These are phyloP conservation scores for Entomortierella parvispora DNA, from an alignment of 192 early-diverging fungal species.

Conservation along the genomic window DNA sequence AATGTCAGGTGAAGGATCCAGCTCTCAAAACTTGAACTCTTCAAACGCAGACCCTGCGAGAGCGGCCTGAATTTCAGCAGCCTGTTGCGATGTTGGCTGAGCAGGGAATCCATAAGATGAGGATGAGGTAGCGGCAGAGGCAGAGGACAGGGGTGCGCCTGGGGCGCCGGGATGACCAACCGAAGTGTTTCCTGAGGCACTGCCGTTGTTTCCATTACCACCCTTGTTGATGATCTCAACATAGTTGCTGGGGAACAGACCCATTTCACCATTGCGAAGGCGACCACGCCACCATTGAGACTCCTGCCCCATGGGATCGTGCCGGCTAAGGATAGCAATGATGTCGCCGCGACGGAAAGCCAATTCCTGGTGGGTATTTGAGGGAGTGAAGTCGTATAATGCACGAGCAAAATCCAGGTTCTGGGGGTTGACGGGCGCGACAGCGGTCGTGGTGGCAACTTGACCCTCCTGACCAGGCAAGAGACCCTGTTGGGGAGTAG, in stretches of 20 bases:
- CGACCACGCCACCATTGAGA: constrained; percentile 94
- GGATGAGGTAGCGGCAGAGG: constrained; percentile 5
- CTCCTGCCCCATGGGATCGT: constrained; percentile 78
- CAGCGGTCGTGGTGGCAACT: constrained; percentile 8
- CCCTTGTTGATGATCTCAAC: constrained; percentile 89
- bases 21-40: constrained; percentile 49
- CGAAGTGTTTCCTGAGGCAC: not conserved
- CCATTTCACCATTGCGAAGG: constrained; percentile 82
- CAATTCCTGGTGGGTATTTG: constrained; percentile 72
- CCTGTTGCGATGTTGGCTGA: constrained; percentile 33
- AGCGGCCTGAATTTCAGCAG: constrained; percentile 42
- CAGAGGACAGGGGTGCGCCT: constrained; percentile 16
- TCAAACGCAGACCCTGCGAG: constrained; percentile 45
- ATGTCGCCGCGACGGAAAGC: constrained; percentile 87
- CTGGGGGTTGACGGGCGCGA: constrained; percentile 52
- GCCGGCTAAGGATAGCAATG: constrained; percentile 87
- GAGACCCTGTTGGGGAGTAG: constrained; percentile 47
- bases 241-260: constrained; percentile 93
- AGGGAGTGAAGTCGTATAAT: constrained; percentile 87
- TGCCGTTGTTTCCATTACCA: constrained; percentile 28
- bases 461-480: constrained; percentile 46
- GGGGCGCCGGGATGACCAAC: constrained; percentile 19
- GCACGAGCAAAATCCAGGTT: constrained; percentile 90
- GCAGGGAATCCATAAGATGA: constrained; percentile 12
- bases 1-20: not conserved